Conservation (phyloP, 2,329 filamentous ascomycete species). For the Aureobasidium melanogenum region DNA sequence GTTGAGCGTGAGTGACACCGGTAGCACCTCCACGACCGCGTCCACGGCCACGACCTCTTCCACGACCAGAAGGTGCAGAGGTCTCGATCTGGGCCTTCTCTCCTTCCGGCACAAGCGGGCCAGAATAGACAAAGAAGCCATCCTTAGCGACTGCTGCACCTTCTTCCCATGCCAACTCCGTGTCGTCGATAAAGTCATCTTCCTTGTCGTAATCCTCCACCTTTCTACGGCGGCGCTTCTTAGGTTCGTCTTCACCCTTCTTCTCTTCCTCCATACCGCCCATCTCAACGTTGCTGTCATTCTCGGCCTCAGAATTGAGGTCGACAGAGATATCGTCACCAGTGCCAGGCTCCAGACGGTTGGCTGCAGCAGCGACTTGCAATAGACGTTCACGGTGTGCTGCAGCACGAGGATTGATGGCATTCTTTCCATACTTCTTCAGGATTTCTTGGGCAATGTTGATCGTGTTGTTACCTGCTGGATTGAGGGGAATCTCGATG, state of each 20-base stretch:
- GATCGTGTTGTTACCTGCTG: slow-evolving; percentile 80
- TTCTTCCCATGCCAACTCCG: slow-evolving; percentile 89
- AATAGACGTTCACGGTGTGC: slow-evolving; percentile 81
- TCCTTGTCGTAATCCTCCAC: slow-evolving; percentile 59
- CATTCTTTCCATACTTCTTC: slow-evolving; percentile 89
- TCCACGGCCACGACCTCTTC: slow-evolving; percentile 51
- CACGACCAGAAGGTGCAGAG: slow-evolving; percentile 11
- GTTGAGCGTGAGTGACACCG: slow-evolving; percentile 22
- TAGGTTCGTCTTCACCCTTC: slow-evolving; percentile 58
- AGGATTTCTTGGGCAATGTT: slow-evolving; percentile 93
- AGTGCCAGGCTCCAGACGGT: slow-evolving; percentile 67
- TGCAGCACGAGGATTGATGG: slow-evolving; percentile 81
- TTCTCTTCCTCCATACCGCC: slow-evolving; percentile 56
- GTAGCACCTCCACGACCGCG: slow-evolving; percentile 43
- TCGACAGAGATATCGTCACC: slow-evolving; percentile 63
- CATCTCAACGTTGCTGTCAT: slow-evolving; percentile 82
- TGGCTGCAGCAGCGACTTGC: slow-evolving; percentile 80
- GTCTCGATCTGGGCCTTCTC: slow-evolving; percentile 63
- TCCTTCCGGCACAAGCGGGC: slow-evolving; percentile 77
- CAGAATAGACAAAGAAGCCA: slow-evolving; percentile 96
- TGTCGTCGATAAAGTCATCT: slow-evolving; percentile 74
- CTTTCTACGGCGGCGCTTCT: slow-evolving; percentile 67
- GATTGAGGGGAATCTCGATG: slow-evolving; percentile 70
- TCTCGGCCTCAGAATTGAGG: slow-evolving; percentile 45
- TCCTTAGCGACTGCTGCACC: slow-evolving; percentile 90